Base-by-base conservation (phyloP, 2,329 filamentous ascomycete species). In the Bipolaris zeicola region DNA sequence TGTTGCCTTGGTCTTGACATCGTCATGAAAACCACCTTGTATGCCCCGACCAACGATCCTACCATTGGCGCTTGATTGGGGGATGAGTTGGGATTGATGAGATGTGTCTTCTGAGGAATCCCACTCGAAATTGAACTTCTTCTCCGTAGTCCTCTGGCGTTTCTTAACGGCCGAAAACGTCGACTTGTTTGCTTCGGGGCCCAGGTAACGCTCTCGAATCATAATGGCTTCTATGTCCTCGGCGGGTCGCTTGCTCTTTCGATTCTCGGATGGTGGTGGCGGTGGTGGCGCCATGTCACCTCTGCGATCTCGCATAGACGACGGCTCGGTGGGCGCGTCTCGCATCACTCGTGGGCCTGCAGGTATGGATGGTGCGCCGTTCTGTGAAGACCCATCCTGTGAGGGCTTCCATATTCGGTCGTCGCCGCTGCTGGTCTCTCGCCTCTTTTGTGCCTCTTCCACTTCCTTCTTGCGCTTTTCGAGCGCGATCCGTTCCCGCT, bases 41-140 rank as follows among this genome's bases (percentile, higher is more conserved):
- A 84, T 81, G 31, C 88, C 88, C 50, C 88, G 82, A 0, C 88
- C 88, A 67, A 86, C 91, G 78, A 92, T 89, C 57, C 16, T 16
- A 16, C 16, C 16, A 16, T 16, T 16, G 16, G 16, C 16, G 16
- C 16, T 16, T 16, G 16, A 16, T 16, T 16, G 16, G 16, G 16
- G 16, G 16, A 16, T 16, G 16, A 16, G 16, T 16, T 16, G 16
- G 16, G 16, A 16, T 16, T 16, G 16, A 16, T 16, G 16, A 16
- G 16, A 16, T 16, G 16, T 16, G 16, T 16, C 16, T 16, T 16
- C 16, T 16, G 16, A 16, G 16, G 16, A 16, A 1, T 16, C 16
- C 16, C 95, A 99, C 68, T 96, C 95, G 69, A 99, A 99, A 70
- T 97, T 99, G 81, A 99, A 99, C 75, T 99, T 98, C 78, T 93